phyloP scores from a whole-genome alignment of 2,329 filamentous ascomycete species.

The Exophiala bonariae region DNA sequence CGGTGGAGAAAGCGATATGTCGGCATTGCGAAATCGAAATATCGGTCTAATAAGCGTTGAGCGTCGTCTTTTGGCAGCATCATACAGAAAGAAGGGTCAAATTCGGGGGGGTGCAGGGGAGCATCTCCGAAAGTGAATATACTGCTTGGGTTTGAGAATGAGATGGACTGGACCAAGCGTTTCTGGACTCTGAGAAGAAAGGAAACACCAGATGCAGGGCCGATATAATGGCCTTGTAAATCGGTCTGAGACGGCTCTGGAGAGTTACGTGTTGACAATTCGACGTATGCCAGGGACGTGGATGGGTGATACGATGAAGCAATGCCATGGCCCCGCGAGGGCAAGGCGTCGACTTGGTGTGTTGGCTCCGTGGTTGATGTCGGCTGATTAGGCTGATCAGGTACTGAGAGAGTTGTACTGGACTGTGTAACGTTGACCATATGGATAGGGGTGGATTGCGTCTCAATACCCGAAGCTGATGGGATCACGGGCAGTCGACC shows the following conservation, averaged over 20 bases:
- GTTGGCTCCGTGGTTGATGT: conserved; percentile 4
- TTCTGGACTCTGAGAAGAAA: conserved; percentile 27
- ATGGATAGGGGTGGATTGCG: not conserved
- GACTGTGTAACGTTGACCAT: not conserved
- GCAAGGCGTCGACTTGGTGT: not conserved
- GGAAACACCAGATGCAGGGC: conserved; percentile 26
- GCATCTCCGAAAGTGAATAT: conserved; percentile 40
- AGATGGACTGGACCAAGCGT: conserved; percentile 24
- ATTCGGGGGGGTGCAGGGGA: conserved; percentile 41
- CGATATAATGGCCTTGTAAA: conserved; percentile 27
- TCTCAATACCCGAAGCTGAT: not conserved
- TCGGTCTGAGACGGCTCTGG: conserved; percentile 23
- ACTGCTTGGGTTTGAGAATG: conserved; percentile 37
- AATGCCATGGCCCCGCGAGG: not conserved
- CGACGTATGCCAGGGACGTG: conserved; percentile 1
- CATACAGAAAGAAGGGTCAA: conserved; percentile 45
- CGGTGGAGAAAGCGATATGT: conserved; percentile 48
- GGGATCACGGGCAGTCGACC: conserved; percentile 25
- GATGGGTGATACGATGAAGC: not conserved
- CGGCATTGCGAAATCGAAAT: conserved; percentile 46
- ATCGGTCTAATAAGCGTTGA: conserved; percentile 35
- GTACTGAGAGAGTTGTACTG: conserved; percentile 2
- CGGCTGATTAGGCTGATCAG: not conserved
- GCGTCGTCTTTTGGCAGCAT: conserved; percentile 37
- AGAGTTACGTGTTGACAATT: conserved; percentile 33